Percentiles rank a stretch among this genome's conserved stretches.
phyloP scores from a whole-genome alignment of 148 eudicot species.

The Cornus kousa region DNA sequence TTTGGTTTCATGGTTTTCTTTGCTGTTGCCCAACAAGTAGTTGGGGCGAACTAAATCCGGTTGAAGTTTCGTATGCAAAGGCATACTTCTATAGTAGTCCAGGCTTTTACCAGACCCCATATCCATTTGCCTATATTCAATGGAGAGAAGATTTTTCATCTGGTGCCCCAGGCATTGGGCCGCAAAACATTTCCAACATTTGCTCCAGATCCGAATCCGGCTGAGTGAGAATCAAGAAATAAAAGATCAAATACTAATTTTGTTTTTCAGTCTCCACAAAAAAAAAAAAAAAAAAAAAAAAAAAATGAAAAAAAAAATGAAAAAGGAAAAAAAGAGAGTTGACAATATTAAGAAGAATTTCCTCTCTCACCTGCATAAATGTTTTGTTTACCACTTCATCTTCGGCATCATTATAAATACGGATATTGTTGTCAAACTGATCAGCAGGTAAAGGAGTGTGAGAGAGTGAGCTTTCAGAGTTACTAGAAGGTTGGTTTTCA shows the following conservation, averaged over 20 bases:
- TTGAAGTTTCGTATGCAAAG: conserved; percentile 32
- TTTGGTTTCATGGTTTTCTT: conserved; percentile 14
- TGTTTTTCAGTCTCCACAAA: background rate
- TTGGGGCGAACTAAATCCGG: conserved; percentile 12
- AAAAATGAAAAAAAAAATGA: too few relatives aligned
- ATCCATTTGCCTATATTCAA: conserved; percentile 32
- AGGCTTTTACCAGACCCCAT: conserved; percentile 40
- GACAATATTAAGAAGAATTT: background rate
- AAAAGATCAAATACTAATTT: background rate
- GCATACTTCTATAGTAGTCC: too few relatives aligned
- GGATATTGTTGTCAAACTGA: conserved; percentile 27
- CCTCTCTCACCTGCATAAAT: conserved; percentile 35
- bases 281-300: too few relatives aligned
- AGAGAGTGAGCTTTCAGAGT: conserved; percentile 25
- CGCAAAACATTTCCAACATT: conserved; percentile 21
- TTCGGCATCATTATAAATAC: conserved; percentile 23
- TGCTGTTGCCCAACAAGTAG: conserved; percentile 12
- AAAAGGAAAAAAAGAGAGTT: background rate
- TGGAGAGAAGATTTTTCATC: conserved; percentile 47
- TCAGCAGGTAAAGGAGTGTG: conserved; percentile 28
- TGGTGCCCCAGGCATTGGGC: conserved; percentile 19
- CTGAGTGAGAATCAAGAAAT: conserved; percentile 32
- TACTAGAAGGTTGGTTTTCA: background rate
- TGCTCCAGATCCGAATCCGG: conserved; percentile 48
- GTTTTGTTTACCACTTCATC: background rate